A percentile compares a stretch with the other conserved stretches of the same genome.
Conservation (phyloP, 176 grass and related monocot genomes). For the Phyllostachys edulis region DNA sequence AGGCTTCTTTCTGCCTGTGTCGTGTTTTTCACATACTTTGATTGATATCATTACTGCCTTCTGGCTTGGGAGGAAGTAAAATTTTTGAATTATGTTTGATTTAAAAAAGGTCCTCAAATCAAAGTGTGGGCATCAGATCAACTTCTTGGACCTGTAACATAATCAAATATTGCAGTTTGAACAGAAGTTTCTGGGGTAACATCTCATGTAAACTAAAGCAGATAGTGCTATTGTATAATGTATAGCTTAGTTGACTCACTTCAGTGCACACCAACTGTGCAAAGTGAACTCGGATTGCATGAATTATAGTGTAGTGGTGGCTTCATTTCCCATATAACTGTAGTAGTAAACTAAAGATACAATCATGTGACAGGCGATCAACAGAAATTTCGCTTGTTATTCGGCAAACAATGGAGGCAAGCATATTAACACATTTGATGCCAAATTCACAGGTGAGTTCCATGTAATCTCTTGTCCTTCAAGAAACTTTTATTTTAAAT, state of each 20-base stretch:
- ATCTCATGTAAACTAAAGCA: neutral
- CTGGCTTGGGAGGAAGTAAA: neutral
- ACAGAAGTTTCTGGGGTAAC: neutral
- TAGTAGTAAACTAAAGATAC: neutral
- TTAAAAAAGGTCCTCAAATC: neutral
- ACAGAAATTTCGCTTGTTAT: slow-evolving; percentile 99
- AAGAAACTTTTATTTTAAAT: neutral
- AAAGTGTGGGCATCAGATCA: neutral
- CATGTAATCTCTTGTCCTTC: neutral
- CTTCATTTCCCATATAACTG: slow-evolving; percentile 14
- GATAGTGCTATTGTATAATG: neutral
- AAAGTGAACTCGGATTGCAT: neutral
- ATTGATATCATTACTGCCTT: neutral
- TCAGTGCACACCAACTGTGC: neutral
- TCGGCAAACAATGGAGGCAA: slow-evolving; percentile 94
- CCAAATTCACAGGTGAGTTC: slow-evolving; percentile 73
- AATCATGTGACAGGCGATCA: slow-evolving; percentile 60
- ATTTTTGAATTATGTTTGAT: neutral
- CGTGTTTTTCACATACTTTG: slow-evolving; percentile 6
- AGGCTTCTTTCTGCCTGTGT: neutral
- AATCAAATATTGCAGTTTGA: neutral
- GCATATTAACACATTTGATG: slow-evolving; percentile 85
- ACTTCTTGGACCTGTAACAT: neutral
- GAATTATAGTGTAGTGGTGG: neutral
- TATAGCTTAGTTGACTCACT: neutral